Conservation (phyloP, 106 monocot genomes). For the Dioscorea alata region DNA sequence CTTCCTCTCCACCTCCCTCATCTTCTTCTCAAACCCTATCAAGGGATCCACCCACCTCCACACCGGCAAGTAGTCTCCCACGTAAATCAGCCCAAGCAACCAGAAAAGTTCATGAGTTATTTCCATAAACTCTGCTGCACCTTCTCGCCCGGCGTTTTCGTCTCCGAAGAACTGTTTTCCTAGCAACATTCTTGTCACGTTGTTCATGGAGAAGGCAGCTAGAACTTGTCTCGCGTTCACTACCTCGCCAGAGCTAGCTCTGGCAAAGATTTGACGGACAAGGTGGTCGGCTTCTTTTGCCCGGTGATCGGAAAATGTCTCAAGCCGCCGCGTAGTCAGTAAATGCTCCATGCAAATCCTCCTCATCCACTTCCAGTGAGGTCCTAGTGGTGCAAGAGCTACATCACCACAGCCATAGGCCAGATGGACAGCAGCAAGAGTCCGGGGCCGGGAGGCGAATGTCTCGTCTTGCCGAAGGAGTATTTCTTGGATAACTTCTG, state of each 20-base stretch:
- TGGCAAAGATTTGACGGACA: slow-evolving; percentile 12
- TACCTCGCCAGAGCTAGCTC: not conserved
- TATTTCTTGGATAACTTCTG: slow-evolving; percentile 81
- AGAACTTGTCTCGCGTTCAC: slow-evolving; percentile 40
- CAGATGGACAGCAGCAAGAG: slow-evolving; percentile 56
- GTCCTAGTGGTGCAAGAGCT: slow-evolving; percentile 74
- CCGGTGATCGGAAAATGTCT: slow-evolving; percentile 58
- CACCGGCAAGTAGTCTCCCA: slow-evolving; percentile 73
- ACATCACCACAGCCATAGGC: slow-evolving; percentile 80
- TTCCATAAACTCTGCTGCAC: slow-evolving; percentile 73
- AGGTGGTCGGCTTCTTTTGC: slow-evolving; percentile 36
- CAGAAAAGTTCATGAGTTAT: slow-evolving; percentile 79
- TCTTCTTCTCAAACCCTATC: slow-evolving; percentile 73
- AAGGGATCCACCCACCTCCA: slow-evolving; percentile 81
- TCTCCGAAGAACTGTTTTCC: slow-evolving; percentile 78
- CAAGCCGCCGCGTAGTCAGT: slow-evolving; percentile 65
- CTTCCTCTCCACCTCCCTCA: slow-evolving; percentile 82
- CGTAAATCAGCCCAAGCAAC: slow-evolving; percentile 57
- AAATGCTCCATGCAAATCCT: slow-evolving; percentile 92
- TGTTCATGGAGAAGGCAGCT: slow-evolving; percentile 80
- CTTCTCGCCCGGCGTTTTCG: slow-evolving; percentile 16
- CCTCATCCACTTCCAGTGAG: slow-evolving; percentile 84
- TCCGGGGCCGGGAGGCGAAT: slow-evolving; percentile 78
- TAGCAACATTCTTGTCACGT: slow-evolving; percentile 93
- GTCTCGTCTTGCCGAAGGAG: slow-evolving; percentile 73